Evolutionary conservation across 805 yeast species (phyloP).

Genomic region (Candida saitoana): DNA sequence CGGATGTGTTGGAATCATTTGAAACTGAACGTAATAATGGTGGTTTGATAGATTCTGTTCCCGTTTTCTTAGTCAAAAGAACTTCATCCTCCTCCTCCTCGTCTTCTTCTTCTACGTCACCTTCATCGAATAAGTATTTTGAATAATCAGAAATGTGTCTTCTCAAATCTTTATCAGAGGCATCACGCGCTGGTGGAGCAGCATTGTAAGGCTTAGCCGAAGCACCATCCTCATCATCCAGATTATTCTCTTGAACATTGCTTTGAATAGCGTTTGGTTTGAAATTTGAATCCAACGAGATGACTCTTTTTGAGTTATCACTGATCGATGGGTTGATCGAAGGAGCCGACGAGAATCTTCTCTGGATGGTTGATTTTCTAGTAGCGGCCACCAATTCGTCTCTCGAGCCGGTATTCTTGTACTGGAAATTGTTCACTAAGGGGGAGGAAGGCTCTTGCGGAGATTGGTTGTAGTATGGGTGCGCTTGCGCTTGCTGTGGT

Average conservation of each 20-base stretch:
- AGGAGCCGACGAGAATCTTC: conserved; percentile 36
- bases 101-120: conserved; percentile 10
- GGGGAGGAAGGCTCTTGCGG: not conserved
- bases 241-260: not conserved
- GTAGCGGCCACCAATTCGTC: conserved; percentile 20
- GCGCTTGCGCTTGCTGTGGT: conserved; percentile 10
- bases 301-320: conserved; percentile 10
- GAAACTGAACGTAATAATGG: conserved; percentile 6
- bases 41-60: not conserved
- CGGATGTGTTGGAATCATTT: conserved; percentile 16
- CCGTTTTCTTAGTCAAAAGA: not conserved
- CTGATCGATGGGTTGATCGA: conserved; percentile 8
- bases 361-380: conserved; percentile 28
- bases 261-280: conserved; percentile 10
- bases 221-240: not conserved
- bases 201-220: not conserved
- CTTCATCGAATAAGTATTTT: conserved; percentile 19
- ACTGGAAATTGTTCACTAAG: not conserved
- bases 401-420: conserved; percentile 4
- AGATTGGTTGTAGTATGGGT: conserved; percentile 3
- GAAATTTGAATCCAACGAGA: conserved; percentile 20
- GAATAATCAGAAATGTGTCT: conserved; percentile 28
- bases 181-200: not conserved
- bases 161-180: conserved; percentile 10
- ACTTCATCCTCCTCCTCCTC: not conserved